A percentile compares a stretch with the other conserved stretches of the same genome.
Evolutionary conservation across 306 rosid species (phyloP).

Genomic region (Corylus avellana): DNA sequence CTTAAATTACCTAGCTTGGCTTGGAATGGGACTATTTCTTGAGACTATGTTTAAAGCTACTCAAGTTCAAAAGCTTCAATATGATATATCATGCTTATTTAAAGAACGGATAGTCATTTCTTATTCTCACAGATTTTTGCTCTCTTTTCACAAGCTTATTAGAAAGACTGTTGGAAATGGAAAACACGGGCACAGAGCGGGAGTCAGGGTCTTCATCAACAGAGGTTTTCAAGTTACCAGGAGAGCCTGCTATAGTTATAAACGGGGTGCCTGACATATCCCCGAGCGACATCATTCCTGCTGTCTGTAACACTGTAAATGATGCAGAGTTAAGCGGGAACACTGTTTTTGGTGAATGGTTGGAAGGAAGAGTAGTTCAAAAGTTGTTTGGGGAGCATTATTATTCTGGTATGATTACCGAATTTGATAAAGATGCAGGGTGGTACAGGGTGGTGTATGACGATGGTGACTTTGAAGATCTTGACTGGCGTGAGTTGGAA

Average conservation of each 20-base stretch:
- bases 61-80: background rate
- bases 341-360: conserved; percentile 69
- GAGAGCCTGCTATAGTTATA: conserved; percentile 84
- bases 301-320: conserved; percentile 17
- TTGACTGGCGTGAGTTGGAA: conserved; percentile 78
- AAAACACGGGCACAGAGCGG: conserved; percentile 37
- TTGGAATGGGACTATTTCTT: background rate
- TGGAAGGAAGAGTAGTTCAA: conserved; percentile 74
- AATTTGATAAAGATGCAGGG: conserved; percentile 60
- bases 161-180: conserved; percentile 37
- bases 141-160: conserved; percentile 16
- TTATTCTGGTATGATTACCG: conserved; percentile 55
- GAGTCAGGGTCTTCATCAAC: conserved; percentile 37
- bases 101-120: conserved; percentile 12
- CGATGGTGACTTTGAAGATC: conserved; percentile 86
- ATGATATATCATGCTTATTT: background rate
- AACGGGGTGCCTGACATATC: conserved; percentile 63
- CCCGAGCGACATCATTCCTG: conserved; percentile 19
- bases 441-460: conserved; percentile 84
- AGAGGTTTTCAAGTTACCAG: conserved; percentile 52
- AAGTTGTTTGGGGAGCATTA: conserved; percentile 68
- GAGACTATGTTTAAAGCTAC: background rate
- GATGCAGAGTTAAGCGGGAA: conserved; percentile 19
- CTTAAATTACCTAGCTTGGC: background rate
- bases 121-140: conserved; percentile 11